These are phyloP conservation scores for Scedosporium boydii DNA, from an alignment of 2,329 filamentous ascomycete species.

Conservation along the genomic window DNA sequence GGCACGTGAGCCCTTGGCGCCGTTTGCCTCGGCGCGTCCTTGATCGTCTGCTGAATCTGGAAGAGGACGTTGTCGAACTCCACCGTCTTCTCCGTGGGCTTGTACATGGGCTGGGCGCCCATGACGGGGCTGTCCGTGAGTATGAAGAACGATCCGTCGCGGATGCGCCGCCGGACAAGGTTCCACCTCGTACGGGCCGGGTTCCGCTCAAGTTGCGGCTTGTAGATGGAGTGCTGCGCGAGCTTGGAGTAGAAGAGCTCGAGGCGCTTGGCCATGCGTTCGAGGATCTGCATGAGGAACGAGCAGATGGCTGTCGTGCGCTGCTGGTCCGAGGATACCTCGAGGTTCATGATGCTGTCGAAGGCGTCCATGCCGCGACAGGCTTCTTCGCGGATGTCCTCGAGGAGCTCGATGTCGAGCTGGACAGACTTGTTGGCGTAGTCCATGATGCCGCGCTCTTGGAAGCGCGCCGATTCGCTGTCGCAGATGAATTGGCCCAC, in stretches of 20 bases:
- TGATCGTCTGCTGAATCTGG: slow-evolving; percentile 28
- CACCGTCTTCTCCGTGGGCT: slow-evolving; percentile 22
- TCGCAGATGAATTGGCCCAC: slow-evolving; percentile 40
- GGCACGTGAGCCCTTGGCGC: slow-evolving; percentile 14
- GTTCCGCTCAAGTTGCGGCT: slow-evolving; percentile 40
- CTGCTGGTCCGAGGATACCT: slow-evolving; percentile 25
- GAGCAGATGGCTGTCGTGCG: slow-evolving; percentile 29
- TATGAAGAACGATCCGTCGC: slow-evolving; percentile 42
- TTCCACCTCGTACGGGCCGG: slow-evolving; percentile 43
- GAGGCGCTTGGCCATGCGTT: slow-evolving; percentile 41
- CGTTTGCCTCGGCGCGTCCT: slow-evolving; percentile 10
- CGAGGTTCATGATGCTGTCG: slow-evolving; percentile 31
- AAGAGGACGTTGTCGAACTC: slow-evolving; percentile 35
- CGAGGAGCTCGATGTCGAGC: slow-evolving; percentile 42
- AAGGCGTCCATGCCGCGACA: slow-evolving; percentile 47
- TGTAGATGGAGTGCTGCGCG: slow-evolving; percentile 37
- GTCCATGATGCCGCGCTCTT: slow-evolving; percentile 40
- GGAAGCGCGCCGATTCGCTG: slow-evolving; percentile 34
- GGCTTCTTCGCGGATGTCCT: slow-evolving; percentile 42
- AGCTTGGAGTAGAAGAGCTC: slow-evolving; percentile 43
- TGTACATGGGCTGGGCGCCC: slow-evolving; percentile 16
- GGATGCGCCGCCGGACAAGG: slow-evolving; percentile 35
- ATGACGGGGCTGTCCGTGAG: slow-evolving; percentile 28
- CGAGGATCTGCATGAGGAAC: slow-evolving; percentile 41
- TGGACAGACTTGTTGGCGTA: slow-evolving; percentile 39